These are phyloP conservation scores for Colletotrichum liriopes DNA, from an alignment of 2,329 filamentous ascomycete species.

Conservation along the genomic window DNA sequence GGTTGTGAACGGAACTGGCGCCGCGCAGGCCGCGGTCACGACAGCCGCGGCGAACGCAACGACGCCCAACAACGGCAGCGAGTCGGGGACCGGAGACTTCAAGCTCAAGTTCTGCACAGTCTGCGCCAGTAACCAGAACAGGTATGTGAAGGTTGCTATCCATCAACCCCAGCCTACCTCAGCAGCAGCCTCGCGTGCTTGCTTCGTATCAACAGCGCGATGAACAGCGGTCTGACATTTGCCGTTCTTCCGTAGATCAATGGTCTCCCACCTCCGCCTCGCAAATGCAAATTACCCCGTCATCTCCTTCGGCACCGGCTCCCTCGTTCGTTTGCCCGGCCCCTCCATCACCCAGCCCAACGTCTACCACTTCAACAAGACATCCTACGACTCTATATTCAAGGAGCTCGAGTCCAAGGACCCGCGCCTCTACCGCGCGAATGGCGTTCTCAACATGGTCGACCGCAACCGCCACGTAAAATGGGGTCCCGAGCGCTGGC, in stretches of 20 bases:
- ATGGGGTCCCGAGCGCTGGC: constrained; percentile 96
- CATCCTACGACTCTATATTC: constrained; percentile 95
- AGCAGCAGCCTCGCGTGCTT: not conserved
- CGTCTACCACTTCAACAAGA: constrained; percentile 98
- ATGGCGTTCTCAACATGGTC: constrained; percentile 96
- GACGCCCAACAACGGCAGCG: constrained; percentile 57
- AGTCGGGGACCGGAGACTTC: constrained; percentile 73
- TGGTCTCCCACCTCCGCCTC: constrained; percentile 98
- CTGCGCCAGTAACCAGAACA: constrained; percentile 98
- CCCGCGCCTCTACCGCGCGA: constrained; percentile 87
- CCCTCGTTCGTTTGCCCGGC: constrained; percentile 91
- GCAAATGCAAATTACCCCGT: constrained; percentile 92
- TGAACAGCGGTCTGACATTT: not conserved
- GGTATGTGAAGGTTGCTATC: constrained; percentile 66
- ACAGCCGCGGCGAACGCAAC: constrained; percentile 46
- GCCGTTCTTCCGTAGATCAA: constrained; percentile 74
- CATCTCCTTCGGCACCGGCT: constrained; percentile 97
- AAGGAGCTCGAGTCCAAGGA: constrained; percentile 92
- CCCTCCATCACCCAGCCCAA: constrained; percentile 94
- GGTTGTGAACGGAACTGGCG: constrained; percentile 55
- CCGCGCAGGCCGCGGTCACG: constrained; percentile 46
- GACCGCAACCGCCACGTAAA: constrained; percentile 93
- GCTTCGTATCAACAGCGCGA: not conserved
- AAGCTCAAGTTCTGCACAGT: constrained; percentile 98
- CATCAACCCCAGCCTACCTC: not conserved